Evolutionary conservation across 768 basidiomycete species (phyloP).

Genomic region (Clitopilus passeckerianus): DNA sequence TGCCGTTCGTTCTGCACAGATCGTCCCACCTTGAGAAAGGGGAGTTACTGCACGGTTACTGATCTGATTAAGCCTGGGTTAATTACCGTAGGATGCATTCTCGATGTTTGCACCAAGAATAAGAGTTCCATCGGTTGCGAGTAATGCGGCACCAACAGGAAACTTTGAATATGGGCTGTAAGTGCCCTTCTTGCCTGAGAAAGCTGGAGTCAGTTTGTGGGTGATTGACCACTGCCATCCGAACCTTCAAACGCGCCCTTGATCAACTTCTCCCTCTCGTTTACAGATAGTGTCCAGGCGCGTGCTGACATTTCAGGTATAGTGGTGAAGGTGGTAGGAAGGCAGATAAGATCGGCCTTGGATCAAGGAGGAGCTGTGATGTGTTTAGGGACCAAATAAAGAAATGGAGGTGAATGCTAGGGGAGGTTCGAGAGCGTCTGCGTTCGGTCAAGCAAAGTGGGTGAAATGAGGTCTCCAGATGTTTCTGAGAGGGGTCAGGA

Average conservation of each 20-base stretch:
- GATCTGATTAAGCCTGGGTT: not conserved
- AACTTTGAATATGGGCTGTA: constrained; percentile 91
- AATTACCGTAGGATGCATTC: constrained; percentile 87
- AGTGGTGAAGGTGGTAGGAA: not conserved
- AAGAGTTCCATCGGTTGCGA: constrained; percentile 63
- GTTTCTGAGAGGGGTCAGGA: not conserved
- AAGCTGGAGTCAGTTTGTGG: not conserved
- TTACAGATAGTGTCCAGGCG: constrained; percentile 29
- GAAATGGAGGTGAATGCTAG: not conserved
- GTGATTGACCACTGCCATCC: not conserved
- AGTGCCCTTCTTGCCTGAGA: constrained; percentile 59
- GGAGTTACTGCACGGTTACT: constrained; percentile 1
- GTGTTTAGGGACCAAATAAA: not conserved
- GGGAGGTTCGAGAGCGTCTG: not conserved
- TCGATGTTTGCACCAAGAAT: constrained; percentile 91
- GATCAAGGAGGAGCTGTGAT: not conserved
- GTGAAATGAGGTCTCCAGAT: not conserved
- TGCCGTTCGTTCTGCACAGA: constrained; percentile 94
- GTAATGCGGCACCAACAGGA: constrained; percentile 84
- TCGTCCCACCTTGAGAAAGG: constrained; percentile 61
- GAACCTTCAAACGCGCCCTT: constrained; percentile 56
- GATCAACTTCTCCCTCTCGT: constrained; percentile 47
- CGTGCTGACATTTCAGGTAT: constrained; percentile 11
- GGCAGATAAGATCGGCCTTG: not conserved
- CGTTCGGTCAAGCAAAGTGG: not conserved